Percentiles rank a stretch among this genome's conserved stretches.
phyloP scores from a whole-genome alignment of 495 filamentous ascomycete genomes.

The Lasiosphaeris hirsuta region DNA sequence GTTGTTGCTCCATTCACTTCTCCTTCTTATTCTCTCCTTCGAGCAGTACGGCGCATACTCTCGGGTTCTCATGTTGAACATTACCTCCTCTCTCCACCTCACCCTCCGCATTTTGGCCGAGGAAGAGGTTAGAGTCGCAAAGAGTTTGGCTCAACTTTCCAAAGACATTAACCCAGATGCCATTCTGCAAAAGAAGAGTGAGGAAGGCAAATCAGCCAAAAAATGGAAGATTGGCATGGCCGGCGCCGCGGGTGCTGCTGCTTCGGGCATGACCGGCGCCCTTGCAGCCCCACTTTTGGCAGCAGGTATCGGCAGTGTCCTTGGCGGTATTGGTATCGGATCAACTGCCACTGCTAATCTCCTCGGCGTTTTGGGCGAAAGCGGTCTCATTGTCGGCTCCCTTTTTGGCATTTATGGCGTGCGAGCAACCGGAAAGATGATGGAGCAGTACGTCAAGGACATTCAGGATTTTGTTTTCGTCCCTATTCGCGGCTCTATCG shows the following conservation, averaged over 20 bases:
- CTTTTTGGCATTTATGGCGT: conserved; percentile 89
- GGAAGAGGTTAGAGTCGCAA: conserved; percentile 72
- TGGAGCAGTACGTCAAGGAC: conserved; percentile 83
- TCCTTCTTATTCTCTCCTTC: conserved; percentile 75
- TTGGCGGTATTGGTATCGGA: conserved; percentile 78
- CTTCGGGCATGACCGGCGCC: conserved; percentile 71
- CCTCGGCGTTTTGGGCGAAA: conserved; percentile 74
- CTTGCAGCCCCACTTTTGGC: conserved; percentile 79
- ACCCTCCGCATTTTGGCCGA: conserved; percentile 61
- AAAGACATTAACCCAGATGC: conserved; percentile 66
- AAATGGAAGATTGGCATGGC: conserved; percentile 71
- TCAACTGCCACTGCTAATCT: conserved; percentile 65
- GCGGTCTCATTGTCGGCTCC: conserved; percentile 70
- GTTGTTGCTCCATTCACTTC: conserved; percentile 54
- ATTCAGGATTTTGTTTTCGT: conserved; percentile 88
- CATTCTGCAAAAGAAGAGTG: conserved; percentile 61
- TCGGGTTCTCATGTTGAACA: conserved; percentile 66
- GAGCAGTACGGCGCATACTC: conserved; percentile 77
- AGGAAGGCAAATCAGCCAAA: conserved; percentile 60
- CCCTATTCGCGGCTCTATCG: conserved; percentile 54
- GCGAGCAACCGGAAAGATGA: conserved; percentile 77
- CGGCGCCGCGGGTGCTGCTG: conserved; percentile 60
- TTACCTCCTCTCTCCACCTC: conserved; percentile 65
- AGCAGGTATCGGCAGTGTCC: conserved; percentile 75
- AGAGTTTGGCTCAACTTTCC: conserved; percentile 68